Evolutionary conservation across 805 yeast genomes (phyloP), one percentile per base, ranked within the genome.

Genomic region (Debaryomyces castellii): DNA sequence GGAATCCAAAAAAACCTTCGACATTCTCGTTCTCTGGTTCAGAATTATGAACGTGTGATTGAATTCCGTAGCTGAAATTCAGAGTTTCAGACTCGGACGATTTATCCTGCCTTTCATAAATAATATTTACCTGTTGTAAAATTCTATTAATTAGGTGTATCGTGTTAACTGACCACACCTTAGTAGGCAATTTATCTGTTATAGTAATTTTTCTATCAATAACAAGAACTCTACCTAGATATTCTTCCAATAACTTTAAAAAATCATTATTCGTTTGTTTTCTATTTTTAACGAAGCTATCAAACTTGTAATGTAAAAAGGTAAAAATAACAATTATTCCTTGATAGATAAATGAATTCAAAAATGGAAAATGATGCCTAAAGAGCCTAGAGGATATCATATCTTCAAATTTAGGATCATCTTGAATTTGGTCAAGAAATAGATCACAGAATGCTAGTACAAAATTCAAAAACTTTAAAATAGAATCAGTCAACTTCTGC

Each of bases 291-390:
- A 50, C 40, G 49, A 50, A 28, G 20, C 39, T 45, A 14, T 62
- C 62, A 43, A 62, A 70, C 20, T 73, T 73, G 43, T 72, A 60
- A 53, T 76, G 78, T 52, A 78, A 58, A 49, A 77, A 57, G 0
- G 80, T 76, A 59, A 71, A 78, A 18, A 73, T 66, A 18, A 77
- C 80, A 44, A 78, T 74, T 41, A 78, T 63, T 2, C 81, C 79
- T 53, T 78, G 82, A 55, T 77, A 76, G 9, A 76, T 60, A 43
- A 76, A 77, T 2, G 78, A 67, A 51, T 74, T 75, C 43, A 76
- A 67, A 46, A 76, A 76, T 14, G 81, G 82, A 48, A 69, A 74
- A 35, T 59, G 63, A 32, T 52, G 60, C 51, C 66, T 62, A 65
- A 67, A 77, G 45, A 58, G 62, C 57, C 60, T 69, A 41, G 61